A percentile compares a stretch with the other conserved stretches of the same genome.
phyloP scores from a whole-genome alignment of 1,139 yeast genomes.

The Pichia sp. region DNA sequence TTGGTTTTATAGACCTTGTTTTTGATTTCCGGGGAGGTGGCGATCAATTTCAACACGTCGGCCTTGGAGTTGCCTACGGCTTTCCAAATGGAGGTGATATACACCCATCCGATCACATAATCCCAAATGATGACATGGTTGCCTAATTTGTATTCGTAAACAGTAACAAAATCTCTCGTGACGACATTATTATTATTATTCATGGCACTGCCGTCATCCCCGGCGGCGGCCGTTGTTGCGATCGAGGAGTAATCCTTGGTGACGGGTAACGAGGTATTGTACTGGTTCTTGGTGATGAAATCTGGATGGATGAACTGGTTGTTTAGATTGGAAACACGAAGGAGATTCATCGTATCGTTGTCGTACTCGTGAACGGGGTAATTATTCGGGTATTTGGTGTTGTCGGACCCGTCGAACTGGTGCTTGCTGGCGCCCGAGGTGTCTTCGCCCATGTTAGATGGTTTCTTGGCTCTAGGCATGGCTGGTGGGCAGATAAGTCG shows the following conservation, averaged over 20 bases:
- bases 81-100: constrained; percentile 91
- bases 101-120: constrained; percentile 83
- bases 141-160: constrained; percentile 67
- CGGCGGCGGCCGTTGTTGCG: too few relatives aligned
- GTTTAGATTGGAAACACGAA: constrained; percentile 22
- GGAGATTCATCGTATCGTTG: constrained; percentile 10
- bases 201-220: too few relatives aligned
- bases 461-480: constrained; percentile 3
- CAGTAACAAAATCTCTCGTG: constrained; percentile 52
- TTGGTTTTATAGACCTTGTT: constrained; percentile 70
- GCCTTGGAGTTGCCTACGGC: constrained; percentile 72
- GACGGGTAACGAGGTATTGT: constrained; percentile 59
- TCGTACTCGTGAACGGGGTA: constrained; percentile 25
- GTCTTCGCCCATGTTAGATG: neutral
- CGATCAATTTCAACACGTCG: constrained; percentile 72
- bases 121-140: constrained; percentile 85
- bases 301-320: constrained; percentile 20
- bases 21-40: constrained; percentile 59
- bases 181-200: too few relatives aligned
- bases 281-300: constrained; percentile 48
- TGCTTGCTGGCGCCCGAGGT: neutral
- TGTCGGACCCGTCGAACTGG: constrained; percentile 7
- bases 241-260: neutral
- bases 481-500: too few relatives aligned
- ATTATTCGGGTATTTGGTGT: constrained; percentile 15